Evolutionary conservation across 2,329 filamentous ascomycete species (phyloP), one percentile per base, ranked within the genome.

Genomic region (Neonectria punicea): DNA sequence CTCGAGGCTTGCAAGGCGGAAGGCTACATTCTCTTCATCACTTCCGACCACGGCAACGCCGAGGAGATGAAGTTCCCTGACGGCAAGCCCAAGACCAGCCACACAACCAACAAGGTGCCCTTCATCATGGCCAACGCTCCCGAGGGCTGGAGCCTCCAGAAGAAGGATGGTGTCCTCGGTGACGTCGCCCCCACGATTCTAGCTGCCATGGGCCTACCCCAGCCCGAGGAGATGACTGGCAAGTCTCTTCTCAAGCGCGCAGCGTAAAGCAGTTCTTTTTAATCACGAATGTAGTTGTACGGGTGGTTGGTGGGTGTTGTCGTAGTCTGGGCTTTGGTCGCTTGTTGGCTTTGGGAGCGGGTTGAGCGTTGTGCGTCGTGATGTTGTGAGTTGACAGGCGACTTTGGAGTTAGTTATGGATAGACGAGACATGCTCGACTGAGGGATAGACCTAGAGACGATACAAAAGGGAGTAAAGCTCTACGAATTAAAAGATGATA

Each of bases 51-150:
- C 82, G 96, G 94, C 76, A 99, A 99, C 77, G 96, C 96, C 62
- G 96, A 99, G 85, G 96, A 99, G 85, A 99, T 99, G 96, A 92
- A 98, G 82, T 98, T 94, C 78, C 85, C 93, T 73, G 93, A 98
- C 79, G 94, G 94, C 79, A 97, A 93, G 79, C 96, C 96, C 74
- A 99, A 99, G 89, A 99, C 96, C 9, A 95, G 93, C 56, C 96
- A 99, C 86, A 99, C 96, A 50, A 94, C 92, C 72, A 99, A 99
- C 88, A 96, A 96, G 73, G 96, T 99, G 58, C 96, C 96, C 10
- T 95, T 99, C 79, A 89, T 98, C 81, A 97, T 99, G 94, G 93
- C 94, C 79, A 99, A 98, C 79, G 94, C 94, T 9, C 96, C 96
- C 44, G 87, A 92, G 77, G 92, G 93, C 73, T 98, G 92, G 91